These are phyloP conservation scores for Crotalaria pallida DNA, from an alignment of 306 rosid species.

Conservation along the genomic window DNA sequence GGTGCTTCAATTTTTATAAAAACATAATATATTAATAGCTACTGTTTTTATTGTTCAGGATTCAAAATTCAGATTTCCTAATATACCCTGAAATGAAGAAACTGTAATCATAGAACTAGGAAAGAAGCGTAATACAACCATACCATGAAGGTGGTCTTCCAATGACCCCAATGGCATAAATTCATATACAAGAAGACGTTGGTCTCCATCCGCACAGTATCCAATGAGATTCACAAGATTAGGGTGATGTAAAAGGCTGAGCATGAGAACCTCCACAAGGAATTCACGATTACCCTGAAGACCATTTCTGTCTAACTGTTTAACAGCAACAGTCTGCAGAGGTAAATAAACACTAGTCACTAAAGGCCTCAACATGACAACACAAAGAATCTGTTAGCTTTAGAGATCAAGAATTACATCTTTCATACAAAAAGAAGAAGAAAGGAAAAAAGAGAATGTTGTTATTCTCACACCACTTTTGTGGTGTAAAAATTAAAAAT, in stretches of 20 bases:
- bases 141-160: constrained; percentile 92
- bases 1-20: neutral
- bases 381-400: neutral
- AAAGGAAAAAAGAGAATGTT: constrained; percentile 5
- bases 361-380: neutral
- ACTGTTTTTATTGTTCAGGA: neutral
- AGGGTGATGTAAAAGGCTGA: constrained; percentile 84
- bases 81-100: neutral
- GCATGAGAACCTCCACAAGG: constrained; percentile 93
- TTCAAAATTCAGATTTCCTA: neutral
- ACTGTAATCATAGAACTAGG: constrained; percentile 6
- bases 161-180: constrained; percentile 56
- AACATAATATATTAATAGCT: neutral
- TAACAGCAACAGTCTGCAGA: constrained; percentile 75
- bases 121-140: constrained; percentile 3
- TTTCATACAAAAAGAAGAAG: too few species aligned
- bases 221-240: constrained; percentile 84
- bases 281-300: constrained; percentile 90
- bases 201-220: constrained; percentile 93
- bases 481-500: too few species aligned
- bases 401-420: neutral
- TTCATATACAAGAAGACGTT: constrained; percentile 90
- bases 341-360: neutral
- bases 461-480: too few species aligned
- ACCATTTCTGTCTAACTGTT: constrained; percentile 86